A percentile compares a stretch with the other conserved stretches of the same genome.
Conservation (phyloP, 345 rosid species). For the Cardamine chenopodiifolia region DNA sequence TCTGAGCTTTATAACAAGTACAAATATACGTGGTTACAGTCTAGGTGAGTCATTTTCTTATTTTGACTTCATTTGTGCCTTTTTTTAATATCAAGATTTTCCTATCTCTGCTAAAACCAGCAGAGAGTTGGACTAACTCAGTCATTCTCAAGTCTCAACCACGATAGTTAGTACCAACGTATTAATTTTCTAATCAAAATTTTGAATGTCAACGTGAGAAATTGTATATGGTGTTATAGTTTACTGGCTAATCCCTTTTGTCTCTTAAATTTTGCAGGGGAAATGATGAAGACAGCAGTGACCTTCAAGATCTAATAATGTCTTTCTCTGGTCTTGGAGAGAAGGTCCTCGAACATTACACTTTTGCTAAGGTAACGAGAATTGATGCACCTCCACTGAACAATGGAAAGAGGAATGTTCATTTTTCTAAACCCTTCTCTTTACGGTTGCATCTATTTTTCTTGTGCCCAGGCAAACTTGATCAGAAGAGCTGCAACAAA, state of each 20-base stretch:
- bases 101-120: background rate
- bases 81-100: background rate
- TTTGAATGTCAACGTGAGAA: background rate
- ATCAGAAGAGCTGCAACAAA: conserved; percentile 81
- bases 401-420: background rate
- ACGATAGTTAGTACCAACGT: background rate
- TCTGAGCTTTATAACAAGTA: conserved; percentile 75
- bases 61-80: conserved; percentile 11
- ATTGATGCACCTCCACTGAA: background rate
- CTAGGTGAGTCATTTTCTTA: conserved; percentile 49
- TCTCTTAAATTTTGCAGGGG: conserved; percentile 48
- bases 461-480: conserved; percentile 63
- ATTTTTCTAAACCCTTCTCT: background rate
- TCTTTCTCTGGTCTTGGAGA: conserved; percentile 87
- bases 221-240: background rate
- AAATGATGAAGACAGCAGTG: conserved; percentile 66
- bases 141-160: background rate
- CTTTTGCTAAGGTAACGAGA: conserved; percentile 84
- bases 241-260: background rate
- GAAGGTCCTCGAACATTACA: conserved; percentile 85
- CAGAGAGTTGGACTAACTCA: conserved; percentile 12
- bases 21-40: conserved; percentile 75
- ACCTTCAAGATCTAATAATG: conserved; percentile 74
- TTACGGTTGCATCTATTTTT: background rate
- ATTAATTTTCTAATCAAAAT: background rate